phyloP scores from a whole-genome alignment of 345 rosid genomes.

The Pugionium dolabratum region DNA sequence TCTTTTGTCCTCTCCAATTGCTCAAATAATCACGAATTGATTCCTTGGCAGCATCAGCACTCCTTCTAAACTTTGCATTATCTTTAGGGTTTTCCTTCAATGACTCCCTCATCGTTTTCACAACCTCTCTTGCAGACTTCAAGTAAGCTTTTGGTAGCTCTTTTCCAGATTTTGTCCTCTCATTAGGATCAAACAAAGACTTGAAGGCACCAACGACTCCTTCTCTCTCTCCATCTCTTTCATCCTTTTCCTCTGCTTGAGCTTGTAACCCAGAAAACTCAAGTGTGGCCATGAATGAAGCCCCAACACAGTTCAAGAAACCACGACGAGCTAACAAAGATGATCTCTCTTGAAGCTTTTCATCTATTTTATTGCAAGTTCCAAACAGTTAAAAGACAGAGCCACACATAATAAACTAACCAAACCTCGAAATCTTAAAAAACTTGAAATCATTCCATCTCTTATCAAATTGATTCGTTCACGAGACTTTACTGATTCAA shows the following conservation, averaged over 20 bases:
- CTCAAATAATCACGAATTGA: conserved; percentile 78
- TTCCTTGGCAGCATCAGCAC: conserved; percentile 90
- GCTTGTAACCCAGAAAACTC: conserved; percentile 24
- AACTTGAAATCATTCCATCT: neutral
- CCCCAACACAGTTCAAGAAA: conserved; percentile 31
- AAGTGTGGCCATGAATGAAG: conserved; percentile 22
- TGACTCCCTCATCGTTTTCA: conserved; percentile 77
- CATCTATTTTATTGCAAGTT: conserved; percentile 18
- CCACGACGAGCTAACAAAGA: conserved; percentile 37
- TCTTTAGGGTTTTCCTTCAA: conserved; percentile 76
- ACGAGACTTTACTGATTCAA: neutral
- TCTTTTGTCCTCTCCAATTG: conserved; percentile 73
- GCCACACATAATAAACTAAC: neutral
- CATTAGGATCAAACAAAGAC: conserved; percentile 75
- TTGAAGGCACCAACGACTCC: conserved; percentile 65
- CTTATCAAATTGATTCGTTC: neutral
- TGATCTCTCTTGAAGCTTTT: conserved; percentile 31
- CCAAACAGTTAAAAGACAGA: neutral
- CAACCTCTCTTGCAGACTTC: conserved; percentile 82
- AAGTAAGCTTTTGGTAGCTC: conserved; percentile 84
- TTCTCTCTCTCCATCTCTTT: conserved; percentile 56
- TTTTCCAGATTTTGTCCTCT: conserved; percentile 75
- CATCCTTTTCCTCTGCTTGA: conserved; percentile 31
- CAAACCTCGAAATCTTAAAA: neutral
- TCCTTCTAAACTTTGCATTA: conserved; percentile 65